Percentiles rank a stretch among this genome's conserved stretches.
These are phyloP conservation scores for Kazachstania psychrophila DNA, from an alignment of 805 yeast species.

Conservation along the genomic window DNA sequence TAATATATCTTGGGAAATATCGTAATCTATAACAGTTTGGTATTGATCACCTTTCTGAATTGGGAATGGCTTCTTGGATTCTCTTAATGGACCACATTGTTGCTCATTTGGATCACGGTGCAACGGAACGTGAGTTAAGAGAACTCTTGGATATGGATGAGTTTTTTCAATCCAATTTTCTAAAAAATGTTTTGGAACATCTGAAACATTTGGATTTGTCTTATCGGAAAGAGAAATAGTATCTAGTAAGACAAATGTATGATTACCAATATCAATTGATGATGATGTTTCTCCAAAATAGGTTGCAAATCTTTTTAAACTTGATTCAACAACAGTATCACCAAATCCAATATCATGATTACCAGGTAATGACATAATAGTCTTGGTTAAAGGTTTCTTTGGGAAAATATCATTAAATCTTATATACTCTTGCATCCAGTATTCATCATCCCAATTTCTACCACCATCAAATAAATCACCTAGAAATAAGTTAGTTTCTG, in stretches of 20 bases:
- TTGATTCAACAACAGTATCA: slow-evolving; percentile 48
- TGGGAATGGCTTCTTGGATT: slow-evolving; percentile 57
- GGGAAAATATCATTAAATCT: slow-evolving; percentile 67
- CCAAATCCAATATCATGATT: slow-evolving; percentile 97
- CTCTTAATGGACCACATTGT: slow-evolving; percentile 70
- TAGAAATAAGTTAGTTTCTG: slow-evolving; percentile 67
- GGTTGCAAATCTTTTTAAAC: slow-evolving; percentile 53
- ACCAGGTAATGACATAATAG: slow-evolving; percentile 59
- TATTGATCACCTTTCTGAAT: slow-evolving; percentile 71
- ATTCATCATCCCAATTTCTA: slow-evolving; percentile 64
- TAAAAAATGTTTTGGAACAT: slow-evolving; percentile 45
- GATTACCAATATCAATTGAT: slow-evolving; percentile 48
- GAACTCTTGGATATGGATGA: slow-evolving; percentile 45
- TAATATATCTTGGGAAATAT: slow-evolving; percentile 50
- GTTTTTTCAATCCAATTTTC: slow-evolving; percentile 27
- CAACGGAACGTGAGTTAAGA: slow-evolving; percentile 83
- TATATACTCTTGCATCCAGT: slow-evolving; percentile 61
- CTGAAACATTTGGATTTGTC: slow-evolving; percentile 35
- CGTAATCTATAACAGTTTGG: slow-evolving; percentile 73
- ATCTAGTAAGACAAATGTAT: slow-evolving; percentile 69
- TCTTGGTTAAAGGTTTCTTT: slow-evolving; percentile 36
- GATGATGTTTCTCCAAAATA: slow-evolving; percentile 65
- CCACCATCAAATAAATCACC: slow-evolving; percentile 97
- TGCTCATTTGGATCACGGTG: slow-evolving; percentile 56
- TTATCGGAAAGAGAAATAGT: slow-evolving; percentile 71